Evolutionary conservation across 805 yeast species (phyloP).

Genomic region (Metschnikowia noctiluminum): DNA sequence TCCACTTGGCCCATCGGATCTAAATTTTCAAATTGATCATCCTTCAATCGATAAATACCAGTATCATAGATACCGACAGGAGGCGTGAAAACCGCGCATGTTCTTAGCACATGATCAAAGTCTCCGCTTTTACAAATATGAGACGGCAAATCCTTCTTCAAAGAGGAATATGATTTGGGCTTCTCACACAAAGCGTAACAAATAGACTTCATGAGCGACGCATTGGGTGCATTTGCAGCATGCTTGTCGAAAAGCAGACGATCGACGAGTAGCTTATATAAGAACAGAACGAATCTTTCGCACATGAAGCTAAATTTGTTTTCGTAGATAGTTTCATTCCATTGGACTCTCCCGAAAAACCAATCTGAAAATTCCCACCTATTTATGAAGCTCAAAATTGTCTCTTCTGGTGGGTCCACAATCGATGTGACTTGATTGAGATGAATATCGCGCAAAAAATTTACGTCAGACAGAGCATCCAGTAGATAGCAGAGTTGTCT

Average conservation of each 20-base stretch:
- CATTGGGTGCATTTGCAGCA: not conserved
- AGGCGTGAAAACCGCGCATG: constrained; percentile 60
- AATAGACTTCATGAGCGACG: constrained; percentile 38
- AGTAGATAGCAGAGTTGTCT: constrained; percentile 50
- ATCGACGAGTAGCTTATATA: constrained; percentile 44
- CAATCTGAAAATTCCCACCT: constrained; percentile 56
- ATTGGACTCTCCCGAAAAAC: constrained; percentile 36
- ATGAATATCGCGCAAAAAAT: constrained; percentile 44
- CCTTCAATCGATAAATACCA: constrained; percentile 68
- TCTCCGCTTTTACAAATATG: constrained; percentile 28
- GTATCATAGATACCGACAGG: constrained; percentile 57
- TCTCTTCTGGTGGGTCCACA: constrained; percentile 33
- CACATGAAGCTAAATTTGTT: constrained; percentile 45
- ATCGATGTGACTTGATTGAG: constrained; percentile 43
- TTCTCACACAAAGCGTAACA: constrained; percentile 48
- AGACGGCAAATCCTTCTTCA: constrained; percentile 23
- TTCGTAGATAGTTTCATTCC: constrained; percentile 42
- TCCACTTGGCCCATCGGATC: constrained; percentile 45
- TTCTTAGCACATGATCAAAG: constrained; percentile 52
- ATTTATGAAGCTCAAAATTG: constrained; percentile 39
- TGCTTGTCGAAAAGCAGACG: constrained; percentile 25
- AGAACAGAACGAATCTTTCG: constrained; percentile 40
- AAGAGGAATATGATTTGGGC: constrained; percentile 29
- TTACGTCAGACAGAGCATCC: constrained; percentile 41
- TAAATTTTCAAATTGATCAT: constrained; percentile 47